These are phyloP conservation scores for Arabis hirsuta DNA, from an alignment of 345 rosid species.

Conservation along the genomic window DNA sequence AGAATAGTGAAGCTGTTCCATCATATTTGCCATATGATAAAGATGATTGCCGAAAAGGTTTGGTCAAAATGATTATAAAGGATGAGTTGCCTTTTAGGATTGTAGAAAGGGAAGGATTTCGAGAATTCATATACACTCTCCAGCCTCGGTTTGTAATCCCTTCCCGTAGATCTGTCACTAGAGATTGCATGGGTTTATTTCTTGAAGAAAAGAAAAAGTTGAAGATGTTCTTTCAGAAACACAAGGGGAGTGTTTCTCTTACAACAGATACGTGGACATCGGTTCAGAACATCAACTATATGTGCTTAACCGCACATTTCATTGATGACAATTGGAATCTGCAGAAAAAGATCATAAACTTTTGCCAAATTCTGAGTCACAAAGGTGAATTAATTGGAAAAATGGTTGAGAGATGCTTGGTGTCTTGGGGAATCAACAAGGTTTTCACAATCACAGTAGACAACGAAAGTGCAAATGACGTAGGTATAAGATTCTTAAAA, in stretches of 20 bases:
- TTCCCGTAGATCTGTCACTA: neutral
- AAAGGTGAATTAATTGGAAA: slow-evolving; percentile 19
- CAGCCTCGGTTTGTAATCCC: slow-evolving; percentile 7
- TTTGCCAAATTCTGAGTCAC: slow-evolving; percentile 12
- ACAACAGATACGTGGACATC: slow-evolving; percentile 14
- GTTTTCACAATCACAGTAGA: slow-evolving; percentile 26
- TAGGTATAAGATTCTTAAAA: slow-evolving; percentile 5
- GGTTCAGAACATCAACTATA: slow-evolving; percentile 1
- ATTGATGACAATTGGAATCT: neutral
- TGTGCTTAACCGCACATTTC: slow-evolving; percentile 16
- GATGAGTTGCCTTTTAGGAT: neutral
- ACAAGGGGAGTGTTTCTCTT: slow-evolving; percentile 6
- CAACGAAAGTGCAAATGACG: slow-evolving; percentile 34
- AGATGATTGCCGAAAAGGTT: neutral
- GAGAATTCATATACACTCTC: neutral
- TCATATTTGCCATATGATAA: neutral
- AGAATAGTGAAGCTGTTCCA: neutral
- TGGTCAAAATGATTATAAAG: neutral
- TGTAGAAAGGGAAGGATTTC: neutral
- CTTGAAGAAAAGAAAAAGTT: neutral
- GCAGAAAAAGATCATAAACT: neutral
- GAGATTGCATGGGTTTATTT: slow-evolving; percentile 6
- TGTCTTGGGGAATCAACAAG: slow-evolving; percentile 26
- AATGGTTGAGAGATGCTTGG: slow-evolving; percentile 21
- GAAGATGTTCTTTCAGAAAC: neutral